phyloP scores from a whole-genome alignment of 352 stramenopile genomes.

The Thalassiosira delicatula region DNA sequence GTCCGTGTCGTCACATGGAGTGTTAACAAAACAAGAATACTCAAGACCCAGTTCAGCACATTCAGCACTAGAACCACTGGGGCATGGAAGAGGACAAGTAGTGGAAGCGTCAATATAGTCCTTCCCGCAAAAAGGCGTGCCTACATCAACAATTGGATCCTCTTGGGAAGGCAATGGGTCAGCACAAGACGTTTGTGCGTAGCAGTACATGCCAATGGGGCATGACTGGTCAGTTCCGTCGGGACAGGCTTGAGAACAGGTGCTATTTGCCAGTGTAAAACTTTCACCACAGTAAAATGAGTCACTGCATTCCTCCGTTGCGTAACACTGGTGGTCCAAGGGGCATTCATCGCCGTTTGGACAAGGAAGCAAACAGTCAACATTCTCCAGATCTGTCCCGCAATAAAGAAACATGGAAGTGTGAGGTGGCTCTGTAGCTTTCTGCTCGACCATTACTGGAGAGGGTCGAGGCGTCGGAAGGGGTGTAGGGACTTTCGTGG shows the following conservation, averaged over 20 bases:
- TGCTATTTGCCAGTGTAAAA: slow-evolving; percentile 56
- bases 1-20: slow-evolving; percentile 55
- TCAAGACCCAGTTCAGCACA: slow-evolving; percentile 53
- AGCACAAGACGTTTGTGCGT: slow-evolving; percentile 59
- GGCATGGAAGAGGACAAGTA: slow-evolving; percentile 57
- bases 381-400: slow-evolving; percentile 54
- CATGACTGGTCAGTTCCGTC: slow-evolving; percentile 53
- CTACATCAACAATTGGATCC: slow-evolving; percentile 33
- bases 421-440: slow-evolving; percentile 39
- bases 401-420: slow-evolving; percentile 62
- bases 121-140: slow-evolving; percentile 58
- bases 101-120: slow-evolving; percentile 58
- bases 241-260: slow-evolving; percentile 49
- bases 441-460: slow-evolving; percentile 11
- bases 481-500: slow-evolving; percentile 38
- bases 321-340: slow-evolving; percentile 54
- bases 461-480: slow-evolving; percentile 34
- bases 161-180: not conserved
- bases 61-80: slow-evolving; percentile 57
- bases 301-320: slow-evolving; percentile 58
- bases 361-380: slow-evolving; percentile 63
- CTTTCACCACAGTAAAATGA: slow-evolving; percentile 60
- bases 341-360: slow-evolving; percentile 58
- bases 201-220: slow-evolving; percentile 42
- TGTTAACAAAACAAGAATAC: slow-evolving; percentile 63